phyloP scores from a whole-genome alignment of 257 asterid species.

The Gardenia jasminoides region DNA sequence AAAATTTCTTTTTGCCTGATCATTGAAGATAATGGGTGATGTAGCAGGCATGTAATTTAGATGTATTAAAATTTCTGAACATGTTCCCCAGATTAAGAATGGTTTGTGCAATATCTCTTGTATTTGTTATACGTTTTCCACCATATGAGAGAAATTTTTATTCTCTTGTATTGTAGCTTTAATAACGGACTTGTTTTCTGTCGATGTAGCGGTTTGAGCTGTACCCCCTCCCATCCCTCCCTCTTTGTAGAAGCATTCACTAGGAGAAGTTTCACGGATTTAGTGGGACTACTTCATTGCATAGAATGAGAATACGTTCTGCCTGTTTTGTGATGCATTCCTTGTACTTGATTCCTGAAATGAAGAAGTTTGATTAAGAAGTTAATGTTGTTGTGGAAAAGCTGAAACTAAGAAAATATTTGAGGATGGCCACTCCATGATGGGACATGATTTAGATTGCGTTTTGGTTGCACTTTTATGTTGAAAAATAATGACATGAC shows the following conservation, averaged over 20 bases:
- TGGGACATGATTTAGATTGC: background rate
- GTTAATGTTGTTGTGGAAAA: background rate
- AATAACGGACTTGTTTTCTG: background rate
- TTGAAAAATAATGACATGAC: too few relatives aligned
- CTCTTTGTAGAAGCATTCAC: background rate
- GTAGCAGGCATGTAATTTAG: constrained; percentile 49
- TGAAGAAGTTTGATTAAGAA: background rate
- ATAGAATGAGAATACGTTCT: background rate
- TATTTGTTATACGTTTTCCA: constrained; percentile 30
- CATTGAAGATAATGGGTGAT: constrained; percentile 30
- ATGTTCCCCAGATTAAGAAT: constrained; percentile 37
- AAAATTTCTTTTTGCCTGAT: constrained; percentile 31
- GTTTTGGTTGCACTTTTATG: background rate
- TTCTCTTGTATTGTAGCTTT: constrained; percentile 20
- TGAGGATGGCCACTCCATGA: background rate
- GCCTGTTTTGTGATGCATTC: background rate
- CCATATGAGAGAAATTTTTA: constrained; percentile 22
- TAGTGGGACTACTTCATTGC: background rate
- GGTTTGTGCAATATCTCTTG: constrained; percentile 43
- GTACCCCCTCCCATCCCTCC: too few relatives aligned
- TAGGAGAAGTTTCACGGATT: background rate
- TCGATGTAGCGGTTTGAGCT: background rate
- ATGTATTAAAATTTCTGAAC: constrained; percentile 32
- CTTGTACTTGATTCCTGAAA: background rate
- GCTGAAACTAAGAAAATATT: background rate